A percentile compares a stretch with the other conserved stretches of the same genome.
phyloP scores from a whole-genome alignment of 2,329 filamentous ascomycete genomes.

The Talaromyces sp. region DNA sequence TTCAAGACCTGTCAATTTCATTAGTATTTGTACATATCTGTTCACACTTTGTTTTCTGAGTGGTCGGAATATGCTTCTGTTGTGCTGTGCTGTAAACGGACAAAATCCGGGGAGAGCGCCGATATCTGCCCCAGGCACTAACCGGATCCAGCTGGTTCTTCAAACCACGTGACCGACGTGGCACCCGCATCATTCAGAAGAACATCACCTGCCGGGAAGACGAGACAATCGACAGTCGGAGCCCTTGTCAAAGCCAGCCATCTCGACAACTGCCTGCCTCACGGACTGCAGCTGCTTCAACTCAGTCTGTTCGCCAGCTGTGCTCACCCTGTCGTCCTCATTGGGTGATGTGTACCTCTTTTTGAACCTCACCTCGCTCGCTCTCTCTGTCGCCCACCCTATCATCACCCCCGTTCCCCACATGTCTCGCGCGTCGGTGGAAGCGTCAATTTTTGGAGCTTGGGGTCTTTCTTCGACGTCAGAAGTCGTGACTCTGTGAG shows the following conservation, averaged over 20 bases:
- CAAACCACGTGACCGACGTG: slow-evolving; percentile 18
- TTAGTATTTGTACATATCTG: too few relatives aligned
- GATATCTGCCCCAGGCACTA: slow-evolving; percentile 12
- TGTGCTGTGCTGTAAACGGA: not conserved
- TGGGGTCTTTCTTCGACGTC: slow-evolving; percentile 28
- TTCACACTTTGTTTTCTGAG: too few relatives aligned
- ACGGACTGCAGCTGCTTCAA: slow-evolving; percentile 7
- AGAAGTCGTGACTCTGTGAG: slow-evolving; percentile 26
- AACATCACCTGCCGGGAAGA: slow-evolving; percentile 18
- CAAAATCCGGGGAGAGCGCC: slow-evolving; percentile 10
- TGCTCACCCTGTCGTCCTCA: not conserved
- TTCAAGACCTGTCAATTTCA: not conserved
- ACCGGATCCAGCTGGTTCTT: slow-evolving; percentile 1
- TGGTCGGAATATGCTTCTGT: not conserved
- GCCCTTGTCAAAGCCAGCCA: not conserved
- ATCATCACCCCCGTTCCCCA: slow-evolving; percentile 36
- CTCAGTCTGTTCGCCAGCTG: slow-evolving; percentile 2
- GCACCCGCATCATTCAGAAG: slow-evolving; percentile 17
- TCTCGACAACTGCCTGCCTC: not conserved
- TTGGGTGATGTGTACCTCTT: slow-evolving; percentile 6
- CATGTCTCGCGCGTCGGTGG: slow-evolving; percentile 44
- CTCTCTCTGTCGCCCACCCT: slow-evolving; percentile 15
- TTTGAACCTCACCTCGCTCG: not conserved
- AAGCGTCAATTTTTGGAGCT: slow-evolving; percentile 37
- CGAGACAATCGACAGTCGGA: slow-evolving; percentile 8